Base-by-base conservation (phyloP, 1,139 yeast genomes). In the Geotrichum candidum region DNA sequence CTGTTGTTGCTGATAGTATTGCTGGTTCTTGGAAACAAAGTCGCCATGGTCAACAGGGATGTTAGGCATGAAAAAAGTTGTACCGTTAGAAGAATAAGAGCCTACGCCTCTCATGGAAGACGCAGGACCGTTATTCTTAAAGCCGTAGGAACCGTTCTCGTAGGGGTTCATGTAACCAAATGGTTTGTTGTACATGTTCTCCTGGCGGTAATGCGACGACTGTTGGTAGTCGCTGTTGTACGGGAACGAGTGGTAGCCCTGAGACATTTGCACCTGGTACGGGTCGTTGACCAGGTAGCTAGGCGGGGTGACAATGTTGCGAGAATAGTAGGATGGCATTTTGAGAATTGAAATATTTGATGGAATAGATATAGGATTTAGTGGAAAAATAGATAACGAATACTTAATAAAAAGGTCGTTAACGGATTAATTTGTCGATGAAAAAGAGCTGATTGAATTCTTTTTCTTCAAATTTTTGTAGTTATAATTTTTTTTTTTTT, bases 351-450 rank as follows among this genome's bases (percentile, higher is more conserved):
- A 33, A 51, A 25, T n/a, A 9, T 51, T 31, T 51, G 51, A 45
- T 13, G 1, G 15, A 18, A 52, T 23, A 33, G 51, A 41, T 25
- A 18, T 54, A 18, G 18, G 27, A 25, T 3, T 4, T 11, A 18
- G 18, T 1, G 25, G 31, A 45, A 52, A 52, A 31, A 51, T 46
- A 18, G 31, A 54, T 41, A 61, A 58, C 68, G 68, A 65, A 60
- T 57, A 66, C 70, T 67, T 68, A 68, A 64, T 67, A 62, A 68
- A 68, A 68, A 68, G 71, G 66, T 68, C 71, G 70, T 62, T 66
- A 51, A 51, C 22, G 29, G 52, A n/a, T 2, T 41, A 23, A 41
- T 41, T 41, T 41, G 48, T n/a, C 3, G 18, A n/a, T 41, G 18
- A 41, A n/a, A 38, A 41, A 41, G 48, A 41, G 48, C 9, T 41